Conservation (phyloP, 2,329 filamentous ascomycete genomes). For the Botrytis medusae region DNA sequence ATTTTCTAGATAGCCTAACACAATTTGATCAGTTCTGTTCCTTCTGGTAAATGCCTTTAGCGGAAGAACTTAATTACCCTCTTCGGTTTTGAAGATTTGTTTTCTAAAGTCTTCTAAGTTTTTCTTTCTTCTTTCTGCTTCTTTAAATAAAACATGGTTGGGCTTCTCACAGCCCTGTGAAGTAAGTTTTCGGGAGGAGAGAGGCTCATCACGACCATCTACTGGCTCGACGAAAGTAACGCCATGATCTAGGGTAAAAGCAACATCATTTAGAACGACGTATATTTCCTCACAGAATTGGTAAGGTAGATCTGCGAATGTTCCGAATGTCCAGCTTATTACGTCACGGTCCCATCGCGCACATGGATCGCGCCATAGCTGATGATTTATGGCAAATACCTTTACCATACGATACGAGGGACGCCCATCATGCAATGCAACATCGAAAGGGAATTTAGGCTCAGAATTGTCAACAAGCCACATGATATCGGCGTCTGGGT, state of each 20-base stretch:
- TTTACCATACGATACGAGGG: not conserved
- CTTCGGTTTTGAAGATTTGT: not conserved
- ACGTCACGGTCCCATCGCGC: not conserved
- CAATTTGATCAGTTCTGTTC: not conserved
- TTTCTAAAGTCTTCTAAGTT: not conserved
- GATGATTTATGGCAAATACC: slow-evolving; percentile 1
- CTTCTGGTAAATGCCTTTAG: not conserved
- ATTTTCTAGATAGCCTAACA: not conserved
- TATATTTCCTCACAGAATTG: slow-evolving; percentile 12
- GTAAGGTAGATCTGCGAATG: not conserved
- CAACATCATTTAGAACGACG: not conserved
- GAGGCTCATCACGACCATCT: not conserved
- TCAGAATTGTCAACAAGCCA: not conserved
- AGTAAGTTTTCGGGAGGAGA: not conserved
- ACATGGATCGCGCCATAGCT: not conserved
- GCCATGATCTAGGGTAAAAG: not conserved
- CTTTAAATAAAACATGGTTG: not conserved
- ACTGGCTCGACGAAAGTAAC: not conserved
- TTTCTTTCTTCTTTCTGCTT: not conserved
- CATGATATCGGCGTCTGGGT: slow-evolving; percentile 4
- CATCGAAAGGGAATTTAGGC: not conserved
- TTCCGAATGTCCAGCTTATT: not conserved
- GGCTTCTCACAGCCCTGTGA: not conserved
- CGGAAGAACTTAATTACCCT: not conserved
- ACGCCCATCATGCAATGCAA: not conserved